Evolutionary conservation across 148 eudicot species (phyloP), one percentile per base, ranked within the genome.

Genomic region (Oxyria digyna): DNA sequence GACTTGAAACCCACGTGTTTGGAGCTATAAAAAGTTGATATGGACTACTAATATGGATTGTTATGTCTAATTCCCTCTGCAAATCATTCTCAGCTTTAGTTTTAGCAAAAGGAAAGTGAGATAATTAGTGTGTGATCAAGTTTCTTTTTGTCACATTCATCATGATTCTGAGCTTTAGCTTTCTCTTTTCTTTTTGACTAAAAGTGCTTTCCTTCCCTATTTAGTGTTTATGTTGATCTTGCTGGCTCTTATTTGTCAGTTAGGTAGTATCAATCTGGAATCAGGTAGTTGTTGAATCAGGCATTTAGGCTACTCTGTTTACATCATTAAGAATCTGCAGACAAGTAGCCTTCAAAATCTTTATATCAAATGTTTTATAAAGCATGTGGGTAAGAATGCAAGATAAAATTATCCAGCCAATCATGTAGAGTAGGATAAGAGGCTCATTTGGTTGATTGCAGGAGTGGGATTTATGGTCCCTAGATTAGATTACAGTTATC

Each of bases 101-200:
- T 59, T 54, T 14, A 29, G 49, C 48, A 70, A 77, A 75, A 29
- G 49, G 54, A 70, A 77, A 75, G 77, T 38, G 72, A 67, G 67
- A 66, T 74, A 77, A 66, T 70, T 55, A 65, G 57, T 74, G 71
- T 46, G 72, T 43, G 63, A 77, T 77, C 76, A 73, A 21, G 62
- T 85, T 65, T 68, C 68, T 72, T 82, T 67, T 73, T 79, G 62
- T 78, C 71, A 71, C 74, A 69, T 67, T 74, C 64, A 63, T 81
- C 78, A 79, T 69, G 68, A 72, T 69, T 74, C 33, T 64, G 26
- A 40, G 38, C 72, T 74, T 73, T 83, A 73, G 73, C 82, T 81
- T 81, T 81, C 70, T 71, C 78, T 66, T 75, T 75, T 75, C 81
- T 83, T 72, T 20, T 69, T 71, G 74, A 26, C 59, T 69, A 59